These are phyloP conservation scores for Russula olivacea DNA, from an alignment of 768 basidiomycete species.

Conservation along the genomic window DNA sequence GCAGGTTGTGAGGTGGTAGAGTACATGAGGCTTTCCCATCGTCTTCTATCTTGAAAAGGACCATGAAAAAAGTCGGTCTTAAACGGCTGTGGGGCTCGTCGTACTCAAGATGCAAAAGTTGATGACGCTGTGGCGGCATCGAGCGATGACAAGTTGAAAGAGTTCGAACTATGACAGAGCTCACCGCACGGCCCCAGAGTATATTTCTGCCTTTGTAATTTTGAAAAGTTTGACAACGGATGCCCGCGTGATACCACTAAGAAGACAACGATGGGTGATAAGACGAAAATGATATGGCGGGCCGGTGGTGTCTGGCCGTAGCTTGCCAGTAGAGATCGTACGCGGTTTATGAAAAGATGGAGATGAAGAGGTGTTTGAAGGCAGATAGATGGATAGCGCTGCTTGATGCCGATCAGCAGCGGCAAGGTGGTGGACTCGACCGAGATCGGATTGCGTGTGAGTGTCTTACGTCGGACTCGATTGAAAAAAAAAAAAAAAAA, in stretches of 20 bases:
- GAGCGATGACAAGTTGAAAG: not conserved
- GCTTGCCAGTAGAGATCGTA: not conserved
- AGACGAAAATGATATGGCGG: not conserved
- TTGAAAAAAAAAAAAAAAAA: too few species aligned
- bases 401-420: conserved; percentile 9
- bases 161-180: not conserved
- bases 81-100: not conserved
- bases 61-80: not conserved
- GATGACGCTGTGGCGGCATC: not conserved
- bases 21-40: not conserved
- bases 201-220: not conserved
- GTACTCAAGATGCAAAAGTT: not conserved
- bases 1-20: too few species aligned
- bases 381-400: not conserved
- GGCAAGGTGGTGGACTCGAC: not conserved
- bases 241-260: not conserved
- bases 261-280: not conserved
- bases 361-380: not conserved
- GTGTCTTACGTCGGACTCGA: not conserved
- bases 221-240: not conserved
- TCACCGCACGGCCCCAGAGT: not conserved
- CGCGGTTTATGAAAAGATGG: not conserved
- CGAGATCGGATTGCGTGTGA: not conserved
- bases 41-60: not conserved
- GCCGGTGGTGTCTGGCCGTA: not conserved